Evolutionary conservation across 1,284 basidiomycete species (phyloP), one percentile per base, ranked within the genome.

Genomic region (Cryptococcus neoformans): DNA sequence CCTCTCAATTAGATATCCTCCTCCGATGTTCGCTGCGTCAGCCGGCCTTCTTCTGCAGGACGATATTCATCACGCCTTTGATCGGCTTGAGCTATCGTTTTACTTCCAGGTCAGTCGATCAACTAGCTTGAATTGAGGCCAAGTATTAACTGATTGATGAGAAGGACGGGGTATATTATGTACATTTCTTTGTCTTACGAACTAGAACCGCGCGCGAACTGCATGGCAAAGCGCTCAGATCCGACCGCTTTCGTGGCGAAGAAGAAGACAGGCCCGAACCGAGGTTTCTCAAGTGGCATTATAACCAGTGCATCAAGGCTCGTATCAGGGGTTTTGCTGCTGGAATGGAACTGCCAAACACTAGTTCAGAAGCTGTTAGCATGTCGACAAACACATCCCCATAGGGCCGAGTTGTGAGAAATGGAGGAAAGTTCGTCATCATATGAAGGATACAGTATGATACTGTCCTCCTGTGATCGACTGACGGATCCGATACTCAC

Each of bases 11-110:
- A 21, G 21, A 21, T 21, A 21, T 21, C 21, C 21, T 21, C 21
- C 21, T 21, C 21, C 58, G 12, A 50, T 60, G 51, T 60, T 57
- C 41, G 6, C 35, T 10, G 12, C 55, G 5, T 60, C 58, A 11
- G 41, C n/a, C n/a, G 58, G 58, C 35, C 36, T 60, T 4, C 42
- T 60, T 16, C 51, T 60, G 4, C 49, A 55, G 8, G 58, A 60
- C 41, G 58, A 60, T 34, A 28, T 55, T 6, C 57, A 59, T 53
- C 57, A 59, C 39, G 57, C 57, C 11, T 59, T 56, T 39, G 57
- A 59, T 28, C 35, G 58, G 9, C 47, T 60, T 4, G 4, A 56
- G 8, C 35, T 51, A 11, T 60, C 58, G 6, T 52, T 60, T 6
- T 60, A 60, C 42, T 17, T 36, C 38, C 48, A 53, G 54, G 58